Conservation (phyloP, 495 filamentous ascomycete species). For the Aspergillus incahuasiensis region DNA sequence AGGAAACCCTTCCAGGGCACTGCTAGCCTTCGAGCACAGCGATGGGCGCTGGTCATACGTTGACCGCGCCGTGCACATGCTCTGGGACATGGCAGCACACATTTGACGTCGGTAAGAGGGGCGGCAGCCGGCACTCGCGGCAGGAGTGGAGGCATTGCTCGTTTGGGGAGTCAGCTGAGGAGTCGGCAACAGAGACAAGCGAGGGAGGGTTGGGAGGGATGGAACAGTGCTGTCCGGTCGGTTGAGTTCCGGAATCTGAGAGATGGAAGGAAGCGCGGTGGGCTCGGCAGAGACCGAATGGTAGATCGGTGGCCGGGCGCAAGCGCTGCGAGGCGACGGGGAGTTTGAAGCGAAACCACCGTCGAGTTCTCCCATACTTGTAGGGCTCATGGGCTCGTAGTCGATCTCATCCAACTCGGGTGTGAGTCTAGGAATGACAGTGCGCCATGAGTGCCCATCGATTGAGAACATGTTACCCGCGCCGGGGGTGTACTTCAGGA, state of each 20-base stretch:
- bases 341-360: conserved; percentile 26
- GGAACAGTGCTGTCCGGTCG: conserved; percentile 27
- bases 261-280: conserved; percentile 8
- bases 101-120: conserved; percentile 62
- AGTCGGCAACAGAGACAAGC: conserved; percentile 67
- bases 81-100: conserved; percentile 73
- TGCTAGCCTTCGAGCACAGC: conserved; percentile 48
- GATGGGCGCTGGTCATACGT: conserved; percentile 47
- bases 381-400: conserved; percentile 29
- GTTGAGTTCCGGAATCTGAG: conserved; percentile 54
- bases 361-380: conserved; percentile 29
- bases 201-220: conserved; percentile 37
- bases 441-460: conserved; percentile 61
- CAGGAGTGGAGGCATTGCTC: conserved; percentile 77
- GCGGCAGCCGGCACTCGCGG: conserved; percentile 64
- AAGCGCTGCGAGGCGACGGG: conserved; percentile 32
- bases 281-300: conserved; percentile 17
- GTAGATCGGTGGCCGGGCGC: conserved; percentile 9
- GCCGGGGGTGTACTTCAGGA: conserved; percentile 74
- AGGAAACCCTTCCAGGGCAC: conserved; percentile 42
- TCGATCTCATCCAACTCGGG: conserved; percentile 54
- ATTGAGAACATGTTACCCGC: conserved; percentile 27
- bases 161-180: conserved; percentile 77
- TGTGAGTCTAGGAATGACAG: conserved; percentile 70
- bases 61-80: conserved; percentile 59